Evolutionary conservation across 768 basidiomycete genomes (phyloP).

Genomic region (Kwoniella shandongensis): DNA sequence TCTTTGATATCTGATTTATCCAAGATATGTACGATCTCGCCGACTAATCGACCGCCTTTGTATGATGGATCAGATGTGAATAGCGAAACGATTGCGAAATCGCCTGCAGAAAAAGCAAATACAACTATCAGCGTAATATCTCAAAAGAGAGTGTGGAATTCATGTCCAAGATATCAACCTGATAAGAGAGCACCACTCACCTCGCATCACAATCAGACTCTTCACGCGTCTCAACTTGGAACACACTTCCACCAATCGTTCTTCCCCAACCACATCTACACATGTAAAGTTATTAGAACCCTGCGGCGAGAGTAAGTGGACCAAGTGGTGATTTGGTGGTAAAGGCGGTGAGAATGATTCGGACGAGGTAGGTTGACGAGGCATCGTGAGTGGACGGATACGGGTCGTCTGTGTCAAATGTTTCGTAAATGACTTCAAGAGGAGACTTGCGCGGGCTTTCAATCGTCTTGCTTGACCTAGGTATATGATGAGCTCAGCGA

Average conservation of each 20-base stretch:
- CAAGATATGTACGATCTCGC: conserved; percentile 35
- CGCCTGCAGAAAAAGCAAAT: conserved; percentile 16
- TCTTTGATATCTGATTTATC: conserved; percentile 37
- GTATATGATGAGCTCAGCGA: no score
- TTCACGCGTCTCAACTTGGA: conserved; percentile 26
- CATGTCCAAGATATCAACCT: no score
- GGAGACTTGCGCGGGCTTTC: no score
- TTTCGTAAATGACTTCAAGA: no score
- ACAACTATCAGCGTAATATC: not conserved
- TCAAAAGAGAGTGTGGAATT: not conserved
- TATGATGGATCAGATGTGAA: conserved; percentile 28
- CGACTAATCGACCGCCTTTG: conserved; percentile 27
- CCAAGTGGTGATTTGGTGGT: conserved; percentile 28
- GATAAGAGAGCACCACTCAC: conserved; percentile 25
- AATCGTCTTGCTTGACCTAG: no score
- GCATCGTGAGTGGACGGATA: not conserved
- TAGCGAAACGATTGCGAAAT: conserved; percentile 32
- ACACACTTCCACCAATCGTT: conserved; percentile 35
- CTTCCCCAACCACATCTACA: conserved; percentile 21
- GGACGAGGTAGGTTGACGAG: conserved; percentile 12
- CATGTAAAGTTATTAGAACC: conserved; percentile 37
- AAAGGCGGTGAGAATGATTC: conserved; percentile 23
- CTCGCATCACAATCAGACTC: conserved; percentile 23
- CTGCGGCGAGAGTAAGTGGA: conserved; percentile 28
- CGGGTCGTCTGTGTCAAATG: no score